These are phyloP conservation scores for Otatea glauca DNA, from an alignment of 176 grass and related monocot species.

Conservation along the genomic window DNA sequence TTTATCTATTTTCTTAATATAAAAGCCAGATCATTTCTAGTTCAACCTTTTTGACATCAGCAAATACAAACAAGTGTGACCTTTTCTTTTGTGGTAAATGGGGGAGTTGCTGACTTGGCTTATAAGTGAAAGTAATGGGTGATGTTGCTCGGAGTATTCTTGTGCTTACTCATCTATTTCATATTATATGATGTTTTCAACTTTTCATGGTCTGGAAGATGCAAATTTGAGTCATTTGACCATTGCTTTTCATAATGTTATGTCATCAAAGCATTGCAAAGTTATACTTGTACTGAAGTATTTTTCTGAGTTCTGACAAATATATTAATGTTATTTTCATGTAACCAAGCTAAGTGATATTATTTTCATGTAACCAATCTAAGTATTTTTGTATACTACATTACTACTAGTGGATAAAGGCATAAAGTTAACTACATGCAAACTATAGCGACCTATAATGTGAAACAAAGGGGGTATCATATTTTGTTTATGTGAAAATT, in stretches of 20 bases:
- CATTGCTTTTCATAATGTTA: not conserved
- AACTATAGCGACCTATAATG: not conserved
- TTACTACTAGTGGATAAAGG: not conserved
- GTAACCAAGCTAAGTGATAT: not conserved
- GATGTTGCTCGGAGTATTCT: not conserved
- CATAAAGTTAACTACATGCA: not conserved
- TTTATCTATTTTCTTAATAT: not conserved
- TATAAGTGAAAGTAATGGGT: not conserved
- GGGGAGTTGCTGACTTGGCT: slow-evolving; percentile 8
- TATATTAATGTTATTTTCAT: not conserved
- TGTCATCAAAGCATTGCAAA: not conserved
- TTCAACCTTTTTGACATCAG: not conserved
- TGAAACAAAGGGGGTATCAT: slow-evolving; percentile 2
- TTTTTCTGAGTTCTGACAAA: not conserved
- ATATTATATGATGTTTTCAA: not conserved
- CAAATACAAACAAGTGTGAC: not conserved
- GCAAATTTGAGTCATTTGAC: not conserved
- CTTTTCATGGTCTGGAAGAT: not conserved
- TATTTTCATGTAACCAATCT: not conserved
- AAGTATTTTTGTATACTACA: slow-evolving; percentile 13
- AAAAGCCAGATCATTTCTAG: slow-evolving; percentile 22
- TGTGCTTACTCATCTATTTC: slow-evolving; percentile 5
- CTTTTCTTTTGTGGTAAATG: slow-evolving; percentile 1
- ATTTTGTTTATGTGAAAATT: not conserved
- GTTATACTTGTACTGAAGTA: not conserved